phyloP scores from a whole-genome alignment of 2,329 filamentous ascomycete species.

The Bretziella fagacearum region DNA sequence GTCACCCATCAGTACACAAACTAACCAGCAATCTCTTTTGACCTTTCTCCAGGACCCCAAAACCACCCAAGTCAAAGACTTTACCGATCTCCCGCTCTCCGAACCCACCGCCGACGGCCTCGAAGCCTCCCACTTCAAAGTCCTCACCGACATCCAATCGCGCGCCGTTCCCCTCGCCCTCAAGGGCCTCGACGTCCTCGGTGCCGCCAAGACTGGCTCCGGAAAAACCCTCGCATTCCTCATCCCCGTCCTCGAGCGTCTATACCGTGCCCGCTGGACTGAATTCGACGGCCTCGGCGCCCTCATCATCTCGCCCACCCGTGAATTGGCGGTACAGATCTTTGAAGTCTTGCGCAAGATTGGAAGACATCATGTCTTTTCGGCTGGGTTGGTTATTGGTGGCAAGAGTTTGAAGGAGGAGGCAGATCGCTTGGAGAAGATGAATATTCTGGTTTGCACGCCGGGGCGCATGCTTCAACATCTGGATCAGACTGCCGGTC shows the following conservation, averaged over 20 bases:
- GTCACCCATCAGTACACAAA: not conserved
- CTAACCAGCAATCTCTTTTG: not conserved
- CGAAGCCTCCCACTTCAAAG: slow-evolving; percentile 73
- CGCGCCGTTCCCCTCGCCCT: slow-evolving; percentile 77
- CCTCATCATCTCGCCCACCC: slow-evolving; percentile 81
- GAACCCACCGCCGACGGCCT: slow-evolving; percentile 63
- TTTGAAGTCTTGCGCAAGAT: slow-evolving; percentile 88
- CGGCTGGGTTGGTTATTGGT: slow-evolving; percentile 82
- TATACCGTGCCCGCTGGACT: slow-evolving; percentile 79
- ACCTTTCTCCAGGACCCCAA: slow-evolving; percentile 38
- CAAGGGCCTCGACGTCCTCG: slow-evolving; percentile 74
- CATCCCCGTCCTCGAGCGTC: slow-evolving; percentile 77
- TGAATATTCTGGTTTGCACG: slow-evolving; percentile 96
- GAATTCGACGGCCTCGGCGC: slow-evolving; percentile 83
- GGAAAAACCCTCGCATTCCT: slow-evolving; percentile 92
- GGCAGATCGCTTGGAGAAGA: slow-evolving; percentile 64
- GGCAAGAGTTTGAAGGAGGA: slow-evolving; percentile 82
- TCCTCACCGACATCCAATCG: slow-evolving; percentile 78
- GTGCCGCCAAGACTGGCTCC: slow-evolving; percentile 86
- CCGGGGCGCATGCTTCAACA: slow-evolving; percentile 92
- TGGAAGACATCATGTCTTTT: slow-evolving; percentile 75
- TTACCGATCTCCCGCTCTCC: slow-evolving; percentile 74
- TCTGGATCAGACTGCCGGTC: slow-evolving; percentile 77
- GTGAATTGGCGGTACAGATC: slow-evolving; percentile 90
- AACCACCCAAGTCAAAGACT: slow-evolving; percentile 43